Base-by-base conservation (phyloP, 495 filamentous ascomycete species). In the Annulohypoxylon moriforme region DNA sequence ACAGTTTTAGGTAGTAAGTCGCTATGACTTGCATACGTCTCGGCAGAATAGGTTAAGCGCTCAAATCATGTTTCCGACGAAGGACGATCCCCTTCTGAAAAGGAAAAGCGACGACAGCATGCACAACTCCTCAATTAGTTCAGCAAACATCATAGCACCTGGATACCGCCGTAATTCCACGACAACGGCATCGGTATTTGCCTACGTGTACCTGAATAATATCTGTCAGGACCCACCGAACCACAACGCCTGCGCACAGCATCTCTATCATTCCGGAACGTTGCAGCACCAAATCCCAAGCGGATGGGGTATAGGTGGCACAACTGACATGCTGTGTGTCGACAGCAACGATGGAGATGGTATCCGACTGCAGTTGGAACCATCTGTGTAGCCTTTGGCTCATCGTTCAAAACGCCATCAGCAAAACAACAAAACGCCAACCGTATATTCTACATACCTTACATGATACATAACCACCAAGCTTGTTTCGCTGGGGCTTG, bases 281-380 rank as follows among this genome's bases (percentile, higher is more conserved):
- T 61, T 67, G 66, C 66, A 73, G 71, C 66, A 69, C 66, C 71
- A 62, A 73, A 67, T 73, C 31, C 71, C 71, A 73, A 44, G 71
- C 34, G 13, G 66, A 62, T 62, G 71, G 71, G 33, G 64, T 50
- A 62, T 67, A 58, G 62, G 71, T 73, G 22, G 34, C 40, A 69
- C 71, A 59, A 60, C 57, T 65, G 52, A 25, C 44, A 69, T 73
- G 71, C 8, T 49, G 71, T 73, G 65, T 60, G 40, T 67, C 61
- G 44, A 59, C 62, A 61, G 60, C 57, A 60, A 49, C 22, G 40
- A 68, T 67, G 52, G 46, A 40, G 55, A 59, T 62, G 40, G 20
- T 29, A 53, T 47, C 49, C 49, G 62, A 66, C 52, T 42, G 36
- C 36, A 25, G 20, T 40, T 34, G 31, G 25, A 44, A 27, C 38